Base-by-base conservation (phyloP, 768 basidiomycete species). In the Hericium alpestre region DNA sequence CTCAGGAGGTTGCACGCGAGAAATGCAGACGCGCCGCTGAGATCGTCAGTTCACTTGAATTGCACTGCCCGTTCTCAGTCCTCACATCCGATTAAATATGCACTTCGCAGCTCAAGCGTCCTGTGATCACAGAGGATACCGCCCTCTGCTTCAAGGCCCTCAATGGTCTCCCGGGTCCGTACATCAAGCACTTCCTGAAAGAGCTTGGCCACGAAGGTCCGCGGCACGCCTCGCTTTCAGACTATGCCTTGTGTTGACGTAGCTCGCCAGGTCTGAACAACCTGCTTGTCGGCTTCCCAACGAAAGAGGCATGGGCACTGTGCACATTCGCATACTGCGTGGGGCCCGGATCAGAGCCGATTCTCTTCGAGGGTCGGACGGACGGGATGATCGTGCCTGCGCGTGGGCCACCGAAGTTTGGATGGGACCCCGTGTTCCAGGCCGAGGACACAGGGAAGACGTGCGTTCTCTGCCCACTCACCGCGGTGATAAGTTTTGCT, bases 301-400 rank as follows among this genome's bases (percentile, higher is more conserved):
- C 82, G 0, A 88, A 80, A 57, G 81, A 77, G 12, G 96, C 96
- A 0, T 87, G 86, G 65, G 94, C 95, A 0, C 75, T 97, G 7
- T 98, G 95, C 71, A 98, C 96, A 1, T 98, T 98, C 64, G 95
- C 94, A 6, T 98, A 96, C 68, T 88, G 87, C 40, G 75, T 85
- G 0, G 92, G 93, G 0, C 92, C 93, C 72, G 82, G 79, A 4
- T 70, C 79, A 2, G 85, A 91, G 57, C 90, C 92, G 0, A 73
- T 93, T 51, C 69, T 90, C 9, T 90, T 90, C 56, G 94, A 96
- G 65, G 95, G 95, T 0, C 76, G 80, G 11, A 96, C 93, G 1
- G 83, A 91, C 23, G 95, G 95, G 2, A 77, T 70, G n/a, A 93
- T 98, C 59, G 95, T 99, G 2, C 82, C 83, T 23, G 79, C 94